Conservation (phyloP, 2,329 filamentous ascomycete species). For the Ophiostoma novo-ulmi region DNA sequence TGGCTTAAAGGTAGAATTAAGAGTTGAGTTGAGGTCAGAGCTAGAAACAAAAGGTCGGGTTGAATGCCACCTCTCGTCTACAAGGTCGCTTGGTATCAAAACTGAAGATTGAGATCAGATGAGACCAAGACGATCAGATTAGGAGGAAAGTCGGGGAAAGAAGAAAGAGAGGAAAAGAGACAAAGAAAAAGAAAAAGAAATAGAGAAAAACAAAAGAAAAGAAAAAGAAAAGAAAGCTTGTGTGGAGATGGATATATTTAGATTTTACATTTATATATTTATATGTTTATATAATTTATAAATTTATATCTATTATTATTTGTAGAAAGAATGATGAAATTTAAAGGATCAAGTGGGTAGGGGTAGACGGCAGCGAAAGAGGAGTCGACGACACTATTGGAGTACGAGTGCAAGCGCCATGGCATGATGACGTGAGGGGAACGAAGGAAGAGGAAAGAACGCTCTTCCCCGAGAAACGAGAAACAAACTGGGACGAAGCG, state of each 20-base stretch:
- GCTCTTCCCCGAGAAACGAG: neutral
- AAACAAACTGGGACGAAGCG: too few species aligned
- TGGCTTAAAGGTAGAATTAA: neutral
- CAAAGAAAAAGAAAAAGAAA: neutral
- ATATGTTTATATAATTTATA: neutral
- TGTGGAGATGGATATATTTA: neutral
- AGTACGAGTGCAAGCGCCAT: neutral
- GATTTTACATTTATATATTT: neutral
- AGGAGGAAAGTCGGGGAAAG: too few species aligned
- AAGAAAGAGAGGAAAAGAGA: neutral
- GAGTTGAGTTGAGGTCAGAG: too few species aligned
- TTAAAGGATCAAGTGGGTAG: conserved; percentile 9
- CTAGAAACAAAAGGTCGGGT: too few species aligned
- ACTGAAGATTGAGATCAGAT: neutral
- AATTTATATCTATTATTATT: neutral
- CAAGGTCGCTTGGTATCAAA: neutral
- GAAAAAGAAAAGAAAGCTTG: neutral
- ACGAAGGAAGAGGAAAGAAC: neutral
- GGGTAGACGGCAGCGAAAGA: neutral
- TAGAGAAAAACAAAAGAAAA: neutral
- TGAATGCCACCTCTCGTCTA: too few species aligned
- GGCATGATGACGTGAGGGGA: neutral
- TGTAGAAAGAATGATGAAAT: neutral
- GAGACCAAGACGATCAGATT: neutral
- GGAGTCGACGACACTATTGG: too few species aligned